Evolutionary conservation across 75 land plant species (phyloP), one percentile per base, ranked within the genome.

Genomic region (Selaginella moellendorffii): DNA sequence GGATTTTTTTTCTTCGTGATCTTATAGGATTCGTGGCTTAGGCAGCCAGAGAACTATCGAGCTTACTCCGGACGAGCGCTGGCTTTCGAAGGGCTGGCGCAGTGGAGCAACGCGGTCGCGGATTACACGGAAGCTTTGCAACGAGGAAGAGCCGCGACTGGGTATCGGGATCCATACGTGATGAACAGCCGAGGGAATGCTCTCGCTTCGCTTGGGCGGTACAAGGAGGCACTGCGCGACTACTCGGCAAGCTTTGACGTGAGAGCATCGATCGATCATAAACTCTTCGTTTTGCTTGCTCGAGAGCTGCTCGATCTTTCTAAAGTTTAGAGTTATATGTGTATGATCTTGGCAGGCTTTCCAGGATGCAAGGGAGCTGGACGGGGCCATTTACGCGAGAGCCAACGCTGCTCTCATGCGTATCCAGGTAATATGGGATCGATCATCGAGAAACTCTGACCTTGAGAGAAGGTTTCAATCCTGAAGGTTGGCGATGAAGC

Each of bases 171-270:
- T 1, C 64, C 64, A 1, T 63, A 63, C 64, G 20, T 63, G n/a
- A n/a, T n/a, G 1, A 63, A 63, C n/a, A 63, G 64, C 31, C 30
- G 64, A 63, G 64, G 64, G 46, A 63, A 63, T 29, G 64, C 64
- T 28, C 24, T 63, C 18, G 30, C 64, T 1, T 63, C 64, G 2
- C 64, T 63, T 8, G 64, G 64, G 1, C 27, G 24, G 17, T 63
- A 63, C 24, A 1, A 17, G 1, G 64, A 63, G 20, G 64, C 64
- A 20, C 64, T 63, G 10, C 64, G 31, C 8, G 64, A 63, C 20
- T 63, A 63, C 64, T 29, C 31, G 64, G 8, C 20, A 2, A 63
- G 64, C 24, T 21, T 63, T 46, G 46, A 63, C 46, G 64, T 63
- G 24, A 1, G 26, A n/a, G n/a, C n/a, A n/a, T n/a, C n/a, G n/a